Evolutionary conservation across 2,329 filamentous ascomycete species (phyloP), one percentile per base, ranked within the genome.

Genomic region (Fusarium mundagurra): DNA sequence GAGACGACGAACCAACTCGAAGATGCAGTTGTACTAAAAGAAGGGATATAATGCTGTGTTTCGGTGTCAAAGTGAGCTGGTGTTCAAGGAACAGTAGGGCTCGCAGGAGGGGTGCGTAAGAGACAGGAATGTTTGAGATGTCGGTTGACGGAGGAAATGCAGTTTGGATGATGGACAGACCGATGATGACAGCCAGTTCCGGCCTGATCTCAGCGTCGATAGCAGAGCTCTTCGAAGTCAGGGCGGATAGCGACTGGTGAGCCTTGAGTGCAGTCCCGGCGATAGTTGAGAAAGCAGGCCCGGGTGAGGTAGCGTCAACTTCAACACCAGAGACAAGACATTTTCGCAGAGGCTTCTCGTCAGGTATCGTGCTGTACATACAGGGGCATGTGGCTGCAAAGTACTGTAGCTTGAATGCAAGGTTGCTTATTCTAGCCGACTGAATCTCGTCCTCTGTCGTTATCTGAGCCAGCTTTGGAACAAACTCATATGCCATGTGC

Each of bases 21-120:
- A 89, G 80, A 58, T 89, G 87, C 6, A 90, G 76, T 62, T 88
- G 87, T 3, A 88, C 82, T 1, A 91, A 81, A 1, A 90, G 70
- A 8, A 91, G 81, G 6, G 85, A 84, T 7, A 88, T 80, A 2
- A 85, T 81, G 55, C 83, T 83, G 50, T 89, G 85, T 47, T 85
- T 84, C 1, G 87, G 85, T 0, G 83, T 84, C 57, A 80, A 77
- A n/a, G 79, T 78, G 10, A 87, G 81, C 65, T 89, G 87, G 18
- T 84, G 81, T 38, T 90, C 87, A 2, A 90, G 82, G 9, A 90
- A 78, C 1, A 86, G 66, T 4, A 86, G 79, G 1, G 88, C 88
- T 51, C 86, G 87, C 1, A 90, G 78, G 24, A 90, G 81, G 16
- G 81, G 76, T 8, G 79, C 71, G 18, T 75, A 57, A 22, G 78